Base-by-base conservation (phyloP, 1,284 basidiomycete species). In the Pseudozyma sp. region DNA sequence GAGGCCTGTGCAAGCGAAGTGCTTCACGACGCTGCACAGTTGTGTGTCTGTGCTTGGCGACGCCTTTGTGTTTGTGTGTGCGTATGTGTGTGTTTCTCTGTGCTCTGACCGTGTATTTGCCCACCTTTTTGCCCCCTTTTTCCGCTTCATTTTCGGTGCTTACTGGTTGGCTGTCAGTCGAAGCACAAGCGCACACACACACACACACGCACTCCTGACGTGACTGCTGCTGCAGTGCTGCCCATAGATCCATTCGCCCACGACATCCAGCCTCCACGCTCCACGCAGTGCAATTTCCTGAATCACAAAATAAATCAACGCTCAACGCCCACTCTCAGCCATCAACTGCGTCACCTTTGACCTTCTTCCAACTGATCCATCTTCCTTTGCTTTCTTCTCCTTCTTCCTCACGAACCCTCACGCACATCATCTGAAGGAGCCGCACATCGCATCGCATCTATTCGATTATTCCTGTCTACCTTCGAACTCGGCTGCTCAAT, bases 231-330 rank as follows among this genome's bases (percentile, higher is more conserved):
- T n/a, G 16, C 16, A 4, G 11, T 12, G 39, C 39, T 40, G 12
- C 12, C 12, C 38, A 39, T 39, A 53, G n/a, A n/a, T n/a, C n/a
- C n/a, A n/a, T n/a, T n/a, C n/a, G n/a, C 52, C 52, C 52, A 53
- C 52, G 52, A 53, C 52, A 53, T 53, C 31, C 42, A 5, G 12
- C 40, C 42, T 36, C 31, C 43, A 38, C 36, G 44, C 35, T 47
- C 54, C 54, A 56, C 54, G 54, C 43, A 44, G 25, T 31, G 18
- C 53, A 55, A 55, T 45, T 53, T 25, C 43, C 43, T 18, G 31
- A 55, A 16, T 16, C 16, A 40, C 53, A 42, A 40, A 52, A 39
- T 52, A 36, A 19, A 34, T 35, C 25, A 25, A 52, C 5, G n/a
- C 52, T 40, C 52, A 53, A 34, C 40, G 47, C 12, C 31, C 12